Evolutionary conservation across 2,329 filamentous ascomycete genomes (phyloP).

Genomic region (Hawksworthiomyces lignivorus): DNA sequence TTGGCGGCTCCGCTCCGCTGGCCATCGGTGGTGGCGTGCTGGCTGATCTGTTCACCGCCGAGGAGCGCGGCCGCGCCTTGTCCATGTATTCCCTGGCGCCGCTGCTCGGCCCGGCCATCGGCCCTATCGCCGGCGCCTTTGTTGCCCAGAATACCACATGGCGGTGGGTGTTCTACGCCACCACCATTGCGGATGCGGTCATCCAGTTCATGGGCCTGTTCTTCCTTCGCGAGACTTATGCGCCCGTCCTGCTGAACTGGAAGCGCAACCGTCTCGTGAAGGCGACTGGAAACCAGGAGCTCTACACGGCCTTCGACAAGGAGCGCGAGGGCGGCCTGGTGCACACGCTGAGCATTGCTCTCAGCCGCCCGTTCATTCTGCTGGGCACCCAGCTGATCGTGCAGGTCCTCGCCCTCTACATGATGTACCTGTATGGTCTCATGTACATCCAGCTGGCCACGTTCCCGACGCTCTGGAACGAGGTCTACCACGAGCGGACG

Average conservation of each 20-base stretch:
- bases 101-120: conserved; percentile 57
- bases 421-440: conserved; percentile 36
- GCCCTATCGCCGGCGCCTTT: conserved; percentile 59
- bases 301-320: conserved; percentile 45
- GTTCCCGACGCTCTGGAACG: conserved; percentile 39
- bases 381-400: conserved; percentile 46
- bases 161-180: conserved; percentile 64
- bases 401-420: conserved; percentile 41
- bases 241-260: conserved; percentile 28
- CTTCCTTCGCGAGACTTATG: conserved; percentile 40
- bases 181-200: conserved; percentile 46
- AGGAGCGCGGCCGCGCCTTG: conserved; percentile 36
- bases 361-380: conserved; percentile 43
- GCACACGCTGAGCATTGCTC: conserved; percentile 25
- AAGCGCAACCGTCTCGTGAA: conserved; percentile 39
- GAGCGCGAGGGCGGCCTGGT: conserved; percentile 19
- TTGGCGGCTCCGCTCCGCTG: conserved; percentile 37
- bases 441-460: conserved; percentile 44
- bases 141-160: conserved; percentile 55
- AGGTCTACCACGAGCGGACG: conserved; percentile 24
- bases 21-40: conserved; percentile 40
- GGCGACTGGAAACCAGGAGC: conserved; percentile 44
- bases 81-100: conserved; percentile 36
- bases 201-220: conserved; percentile 50
- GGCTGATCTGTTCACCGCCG: conserved; percentile 39